A percentile compares a stretch with the other conserved stretches of the same genome.
phyloP scores from a whole-genome alignment of 192 early-diverging fungal genomes.

The Backusella circina region DNA sequence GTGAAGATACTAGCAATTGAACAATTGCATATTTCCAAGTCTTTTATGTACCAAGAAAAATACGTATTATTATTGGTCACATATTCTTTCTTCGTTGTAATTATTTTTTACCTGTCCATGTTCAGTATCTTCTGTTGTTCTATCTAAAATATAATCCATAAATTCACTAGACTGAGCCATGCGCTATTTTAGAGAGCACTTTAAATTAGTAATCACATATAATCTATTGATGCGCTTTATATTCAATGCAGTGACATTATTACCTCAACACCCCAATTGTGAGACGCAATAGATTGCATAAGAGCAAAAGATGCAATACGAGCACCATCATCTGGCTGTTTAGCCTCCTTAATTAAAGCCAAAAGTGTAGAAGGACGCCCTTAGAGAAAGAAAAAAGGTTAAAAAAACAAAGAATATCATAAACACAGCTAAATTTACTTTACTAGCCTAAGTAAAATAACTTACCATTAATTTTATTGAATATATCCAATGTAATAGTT shows the following conservation, averaged over 20 bases:
- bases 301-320: slow-evolving; percentile 33
- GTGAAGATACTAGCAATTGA: slow-evolving; percentile 11
- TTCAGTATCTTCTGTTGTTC: slow-evolving; percentile 27
- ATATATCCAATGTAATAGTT: slow-evolving; percentile 5
- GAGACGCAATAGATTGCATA: slow-evolving; percentile 22
- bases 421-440: neutral
- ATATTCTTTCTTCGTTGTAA: neutral
- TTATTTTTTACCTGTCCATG: slow-evolving; percentile 27
- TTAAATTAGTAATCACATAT: neutral
- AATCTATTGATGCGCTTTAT: neutral
- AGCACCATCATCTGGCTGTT: slow-evolving; percentile 26
- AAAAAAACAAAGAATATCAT: neutral
- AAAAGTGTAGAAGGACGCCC: slow-evolving; percentile 14
- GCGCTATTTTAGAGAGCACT: neutral
- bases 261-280: slow-evolving; percentile 28
- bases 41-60: neutral
- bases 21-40: slow-evolving; percentile 40
- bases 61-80: neutral
- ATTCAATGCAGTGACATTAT: neutral
- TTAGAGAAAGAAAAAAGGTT: slow-evolving; percentile 1
- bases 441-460: neutral
- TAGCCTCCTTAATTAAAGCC: slow-evolving; percentile 11
- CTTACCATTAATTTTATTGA: slow-evolving; percentile 10
- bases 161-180: slow-evolving; percentile 24
- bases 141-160: slow-evolving; percentile 37